Evolutionary conservation across 495 filamentous ascomycete genomes (phyloP), one percentile per base, ranked within the genome.

Genomic region (Cladorrhinum samala): DNA sequence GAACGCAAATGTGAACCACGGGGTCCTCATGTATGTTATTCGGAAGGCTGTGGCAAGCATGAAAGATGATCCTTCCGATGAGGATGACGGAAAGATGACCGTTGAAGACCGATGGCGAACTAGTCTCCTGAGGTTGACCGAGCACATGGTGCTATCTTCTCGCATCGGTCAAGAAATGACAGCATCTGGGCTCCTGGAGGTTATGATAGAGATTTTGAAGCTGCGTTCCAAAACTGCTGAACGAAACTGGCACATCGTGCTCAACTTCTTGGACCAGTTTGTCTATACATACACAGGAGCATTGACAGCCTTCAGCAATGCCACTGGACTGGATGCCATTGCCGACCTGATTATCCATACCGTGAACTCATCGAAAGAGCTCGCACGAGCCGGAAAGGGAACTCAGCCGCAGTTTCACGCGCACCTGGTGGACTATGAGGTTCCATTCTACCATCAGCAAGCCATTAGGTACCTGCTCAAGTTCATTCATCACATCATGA

Each of bases 401-500:
- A 91, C 95, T 40, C 84, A 82, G 39, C 63, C 76, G n/a, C 77
- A 83, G 19, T 87, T 86, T 70, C 88, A 88, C 54, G 93, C 88
- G 24, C 81, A 85, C 25, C 74, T 85, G 18, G 86, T 91, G 16
- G 94, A 99, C 67, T 99, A 96, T 63, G 80, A 88, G 57, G 91
- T 97, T 51, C 88, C 91, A 0, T 95, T 85, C 64, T 87, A 88
- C 64, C 87, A 93, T 54, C 93, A 97, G 62, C 88, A 95, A 68
- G 88, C 87, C 7, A 76, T 97, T 14, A 91, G 92, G 54, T 91
- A 87, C 83, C 78, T 96, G 43, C 89, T 96, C 72, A 95, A 94
- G 64, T 95, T 97, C 63, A 88, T 95, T 60, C 89, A 93, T 58
- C 91, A 96, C 67, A 84, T 96, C 75, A 92, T 97, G 87, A 78